These are phyloP conservation scores for Sodiomyces alkalinus DNA, from an alignment of 2,329 filamentous ascomycete genomes.

Conservation along the genomic window DNA sequence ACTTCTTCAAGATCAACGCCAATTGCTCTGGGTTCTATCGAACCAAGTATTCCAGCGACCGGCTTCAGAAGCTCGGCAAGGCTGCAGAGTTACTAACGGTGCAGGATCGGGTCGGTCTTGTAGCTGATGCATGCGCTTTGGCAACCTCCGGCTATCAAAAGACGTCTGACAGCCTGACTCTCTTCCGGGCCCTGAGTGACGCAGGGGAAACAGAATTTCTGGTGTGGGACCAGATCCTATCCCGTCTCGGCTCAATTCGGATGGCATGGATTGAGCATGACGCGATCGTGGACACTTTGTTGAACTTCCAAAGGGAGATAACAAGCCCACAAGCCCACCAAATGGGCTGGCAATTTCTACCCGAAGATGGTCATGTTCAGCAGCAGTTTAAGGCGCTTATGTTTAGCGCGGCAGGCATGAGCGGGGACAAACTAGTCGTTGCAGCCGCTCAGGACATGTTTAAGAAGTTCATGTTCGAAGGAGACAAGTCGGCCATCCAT, in stretches of 20 bases:
- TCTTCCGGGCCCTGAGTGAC: conserved; percentile 67
- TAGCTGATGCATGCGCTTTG: conserved; percentile 80
- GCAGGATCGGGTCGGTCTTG: conserved; percentile 89
- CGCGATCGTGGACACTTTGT: conserved; percentile 56
- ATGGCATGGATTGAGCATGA: conserved; percentile 77
- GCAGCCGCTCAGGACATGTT: conserved; percentile 83
- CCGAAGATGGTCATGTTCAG: conserved; percentile 72
- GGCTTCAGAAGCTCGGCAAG: conserved; percentile 73
- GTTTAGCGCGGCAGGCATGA: conserved; percentile 69
- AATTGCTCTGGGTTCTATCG: conserved; percentile 89
- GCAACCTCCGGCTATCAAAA: conserved; percentile 85
- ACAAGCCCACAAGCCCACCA: conserved; percentile 69
- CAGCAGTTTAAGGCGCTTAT: conserved; percentile 91
- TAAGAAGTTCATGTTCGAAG: conserved; percentile 55
- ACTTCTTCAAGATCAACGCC: conserved; percentile 95
- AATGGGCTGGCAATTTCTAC: conserved; percentile 76
- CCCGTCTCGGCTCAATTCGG: conserved; percentile 63
- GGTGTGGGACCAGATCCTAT: conserved; percentile 86
- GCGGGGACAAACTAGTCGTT: conserved; percentile 65
- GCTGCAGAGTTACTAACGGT: conserved; percentile 75
- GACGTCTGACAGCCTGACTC: conserved; percentile 73
- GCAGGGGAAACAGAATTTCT: conserved; percentile 77
- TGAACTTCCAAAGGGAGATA: conserved; percentile 68
- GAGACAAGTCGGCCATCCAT: conserved; percentile 71
- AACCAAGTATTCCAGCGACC: conserved; percentile 71